These are phyloP conservation scores for Triticum urartu DNA, from an alignment of 176 grass and related monocot species.

Conservation along the genomic window DNA sequence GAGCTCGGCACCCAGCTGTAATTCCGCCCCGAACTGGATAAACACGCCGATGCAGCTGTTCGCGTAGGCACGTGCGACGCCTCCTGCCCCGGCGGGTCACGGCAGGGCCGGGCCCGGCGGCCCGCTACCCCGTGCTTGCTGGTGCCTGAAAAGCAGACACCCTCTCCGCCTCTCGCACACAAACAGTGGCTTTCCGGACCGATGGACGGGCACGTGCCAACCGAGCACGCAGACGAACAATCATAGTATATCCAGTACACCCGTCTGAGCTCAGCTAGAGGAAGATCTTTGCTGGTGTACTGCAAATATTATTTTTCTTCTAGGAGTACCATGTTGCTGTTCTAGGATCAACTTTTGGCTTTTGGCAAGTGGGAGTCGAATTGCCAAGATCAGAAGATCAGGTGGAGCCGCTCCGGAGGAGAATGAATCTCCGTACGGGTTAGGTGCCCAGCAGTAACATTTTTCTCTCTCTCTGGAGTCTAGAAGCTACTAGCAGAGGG, in stretches of 20 bases:
- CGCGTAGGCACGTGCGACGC: not conserved
- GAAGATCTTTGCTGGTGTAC: slow-evolving; percentile 2
- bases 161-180: too few relatives aligned
- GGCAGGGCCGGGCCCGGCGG: not conserved
- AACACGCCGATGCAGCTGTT: not conserved
- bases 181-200: not conserved
- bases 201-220: slow-evolving; percentile 10
- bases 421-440: too few relatives aligned
- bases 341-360: not conserved
- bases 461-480: not conserved
- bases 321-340: not conserved
- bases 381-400: not conserved
- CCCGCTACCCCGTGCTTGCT: not conserved
- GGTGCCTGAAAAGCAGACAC: slow-evolving; percentile 7
- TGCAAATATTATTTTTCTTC: not conserved
- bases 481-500: not conserved
- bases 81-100: not conserved
- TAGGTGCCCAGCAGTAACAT: not conserved
- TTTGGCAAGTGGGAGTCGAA: not conserved
- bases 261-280: not conserved
- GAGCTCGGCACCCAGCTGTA: too few relatives aligned
- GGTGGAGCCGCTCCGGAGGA: not conserved
- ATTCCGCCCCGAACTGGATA: not conserved
- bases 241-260: not conserved
- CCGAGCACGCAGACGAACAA: not conserved